These are phyloP conservation scores for Russula vinacea DNA, from an alignment of 768 basidiomycete genomes.

Conservation along the genomic window DNA sequence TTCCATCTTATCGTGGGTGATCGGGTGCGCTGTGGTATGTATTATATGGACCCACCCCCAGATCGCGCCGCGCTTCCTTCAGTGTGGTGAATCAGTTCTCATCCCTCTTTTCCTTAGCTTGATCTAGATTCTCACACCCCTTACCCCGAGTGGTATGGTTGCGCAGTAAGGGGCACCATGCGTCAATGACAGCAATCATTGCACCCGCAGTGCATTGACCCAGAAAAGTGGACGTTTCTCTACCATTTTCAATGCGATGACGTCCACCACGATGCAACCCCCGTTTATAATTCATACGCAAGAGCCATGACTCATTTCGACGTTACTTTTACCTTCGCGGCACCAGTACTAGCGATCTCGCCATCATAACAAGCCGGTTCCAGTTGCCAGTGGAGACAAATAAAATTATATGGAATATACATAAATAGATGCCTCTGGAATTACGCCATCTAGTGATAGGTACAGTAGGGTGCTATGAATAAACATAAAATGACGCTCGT, in stretches of 20 bases:
- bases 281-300: slow-evolving; percentile 3
- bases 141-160: slow-evolving; percentile 3
- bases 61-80: slow-evolving; percentile 6
- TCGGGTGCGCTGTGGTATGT: neutral
- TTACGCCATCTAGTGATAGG: slow-evolving; percentile 27
- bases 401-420: slow-evolving; percentile 23
- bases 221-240: neutral
- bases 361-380: neutral
- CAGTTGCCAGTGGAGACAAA: neutral
- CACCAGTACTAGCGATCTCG: neutral
- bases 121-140: slow-evolving; percentile 12
- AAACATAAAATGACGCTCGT: slow-evolving; percentile 26
- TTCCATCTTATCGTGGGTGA: neutral
- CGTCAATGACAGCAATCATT: slow-evolving; percentile 4
- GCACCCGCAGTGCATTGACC: neutral
- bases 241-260: slow-evolving; percentile 5
- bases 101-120: slow-evolving; percentile 3
- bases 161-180: neutral
- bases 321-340: neutral
- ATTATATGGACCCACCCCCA: neutral
- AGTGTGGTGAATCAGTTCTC: neutral
- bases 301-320: neutral
- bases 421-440: slow-evolving; percentile 22
- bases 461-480: slow-evolving; percentile 23
- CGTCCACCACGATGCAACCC: slow-evolving; percentile 22